Evolutionary conservation across 2,329 filamentous ascomycete genomes (phyloP).

Genomic region (Fusarium beomiforme): DNA sequence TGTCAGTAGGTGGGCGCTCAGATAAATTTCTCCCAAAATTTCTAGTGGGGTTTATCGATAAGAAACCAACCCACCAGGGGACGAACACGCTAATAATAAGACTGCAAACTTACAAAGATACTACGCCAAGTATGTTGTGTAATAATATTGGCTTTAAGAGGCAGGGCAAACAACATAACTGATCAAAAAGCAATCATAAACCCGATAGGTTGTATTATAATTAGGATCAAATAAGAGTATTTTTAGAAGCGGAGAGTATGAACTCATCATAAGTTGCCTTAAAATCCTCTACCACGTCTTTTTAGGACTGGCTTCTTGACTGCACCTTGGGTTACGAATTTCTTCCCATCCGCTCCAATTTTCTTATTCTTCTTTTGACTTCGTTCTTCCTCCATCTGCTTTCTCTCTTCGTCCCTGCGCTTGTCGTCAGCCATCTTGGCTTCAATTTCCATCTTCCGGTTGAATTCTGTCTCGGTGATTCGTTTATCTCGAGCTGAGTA

Average conservation of each 20-base stretch:
- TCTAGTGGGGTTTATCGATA: conserved; percentile 56
- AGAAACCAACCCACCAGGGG: conserved; percentile 23
- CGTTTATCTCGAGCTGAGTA: conserved; percentile 88
- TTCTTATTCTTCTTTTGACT: conserved; percentile 53
- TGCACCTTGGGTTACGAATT: conserved; percentile 68
- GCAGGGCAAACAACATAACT: not conserved
- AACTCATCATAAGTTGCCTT: conserved; percentile 17
- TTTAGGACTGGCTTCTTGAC: conserved; percentile 70
- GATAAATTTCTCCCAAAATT: conserved; percentile 48
- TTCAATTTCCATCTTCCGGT: conserved; percentile 92
- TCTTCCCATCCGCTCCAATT: conserved; percentile 55
- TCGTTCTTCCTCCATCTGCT: conserved; percentile 60
- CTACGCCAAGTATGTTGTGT: not conserved
- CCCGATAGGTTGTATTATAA: not conserved
- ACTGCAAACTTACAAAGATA: not conserved
- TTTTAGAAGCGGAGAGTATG: not conserved
- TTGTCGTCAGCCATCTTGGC: conserved; percentile 91
- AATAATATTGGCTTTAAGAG: not conserved
- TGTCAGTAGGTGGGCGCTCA: conserved; percentile 24
- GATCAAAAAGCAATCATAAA: not conserved
- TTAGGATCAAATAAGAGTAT: not conserved
- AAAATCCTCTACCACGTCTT: conserved; percentile 65
- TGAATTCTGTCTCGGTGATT: conserved; percentile 91
- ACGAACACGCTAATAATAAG: not conserved
- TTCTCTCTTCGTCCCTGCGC: conserved; percentile 68